Conservation (phyloP, 495 filamentous ascomycete species). For the Penicillium atrosanguineum region DNA sequence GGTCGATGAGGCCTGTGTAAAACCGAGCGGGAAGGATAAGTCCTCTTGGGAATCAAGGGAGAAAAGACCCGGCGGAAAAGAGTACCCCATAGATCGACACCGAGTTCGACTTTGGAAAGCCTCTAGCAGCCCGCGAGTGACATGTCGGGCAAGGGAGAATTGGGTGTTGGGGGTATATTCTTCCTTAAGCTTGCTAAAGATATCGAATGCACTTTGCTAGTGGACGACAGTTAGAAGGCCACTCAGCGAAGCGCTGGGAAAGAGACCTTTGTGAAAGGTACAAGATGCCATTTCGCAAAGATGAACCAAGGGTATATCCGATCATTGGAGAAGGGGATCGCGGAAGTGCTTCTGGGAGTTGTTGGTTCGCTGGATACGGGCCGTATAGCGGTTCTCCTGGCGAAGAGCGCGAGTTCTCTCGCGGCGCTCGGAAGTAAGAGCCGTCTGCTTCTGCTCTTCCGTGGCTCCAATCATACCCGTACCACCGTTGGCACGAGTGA, state of each 20-base stretch:
- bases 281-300: background rate
- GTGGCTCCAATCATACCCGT: conserved; percentile 73
- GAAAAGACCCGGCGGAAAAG: background rate
- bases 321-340: conserved; percentile 49
- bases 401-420: conserved; percentile 61
- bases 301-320: background rate
- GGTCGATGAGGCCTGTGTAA: background rate
- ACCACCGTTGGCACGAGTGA: conserved; percentile 67
- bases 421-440: conserved; percentile 61
- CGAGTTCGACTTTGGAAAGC: background rate
- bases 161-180: background rate
- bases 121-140: background rate
- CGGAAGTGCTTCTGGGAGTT: conserved; percentile 80
- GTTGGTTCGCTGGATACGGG: conserved; percentile 58
- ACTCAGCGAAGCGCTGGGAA: background rate
- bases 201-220: background rate
- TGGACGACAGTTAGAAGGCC: background rate
- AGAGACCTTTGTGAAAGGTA: background rate
- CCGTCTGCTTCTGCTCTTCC: conserved; percentile 66
- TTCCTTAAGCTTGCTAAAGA: background rate
- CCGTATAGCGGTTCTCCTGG: conserved; percentile 55
- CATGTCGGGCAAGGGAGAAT: background rate
- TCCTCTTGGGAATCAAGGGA: background rate
- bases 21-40: background rate
- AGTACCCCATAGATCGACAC: background rate